A percentile compares a stretch with the other conserved stretches of the same genome.
These are phyloP conservation scores for Talaromyces sp. DNA, from an alignment of 2,329 filamentous ascomycete genomes.

Conservation along the genomic window DNA sequence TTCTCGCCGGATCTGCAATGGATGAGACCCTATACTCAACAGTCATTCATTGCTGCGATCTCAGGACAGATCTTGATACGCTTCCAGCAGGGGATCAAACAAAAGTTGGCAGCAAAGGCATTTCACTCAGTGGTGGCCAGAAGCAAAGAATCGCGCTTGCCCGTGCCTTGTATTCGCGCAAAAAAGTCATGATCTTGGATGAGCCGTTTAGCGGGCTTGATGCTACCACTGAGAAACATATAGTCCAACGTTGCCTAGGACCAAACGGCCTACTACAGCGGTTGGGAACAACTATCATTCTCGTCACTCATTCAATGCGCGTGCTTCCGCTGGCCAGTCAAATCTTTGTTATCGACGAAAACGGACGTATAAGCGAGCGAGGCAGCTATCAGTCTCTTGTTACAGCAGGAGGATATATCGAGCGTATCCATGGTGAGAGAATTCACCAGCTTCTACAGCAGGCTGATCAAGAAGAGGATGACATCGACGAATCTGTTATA, in stretches of 20 bases:
- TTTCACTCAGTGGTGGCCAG: conserved; percentile 76
- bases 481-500: background rate
- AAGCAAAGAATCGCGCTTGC: conserved; percentile 96
- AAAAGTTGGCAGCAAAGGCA: conserved; percentile 40
- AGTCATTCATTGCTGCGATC: background rate
- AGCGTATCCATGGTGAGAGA: conserved; percentile 17
- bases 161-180: conserved; percentile 80
- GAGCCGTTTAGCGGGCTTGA: conserved; percentile 92
- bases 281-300: background rate
- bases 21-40: background rate
- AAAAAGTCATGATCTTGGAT: conserved; percentile 85
- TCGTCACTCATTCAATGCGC: conserved; percentile 23
- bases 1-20: background rate
- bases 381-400: conserved; percentile 35
- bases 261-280: background rate
- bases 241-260: conserved; percentile 34
- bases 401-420: conserved; percentile 36
- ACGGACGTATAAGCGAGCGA: conserved; percentile 37
- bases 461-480: background rate
- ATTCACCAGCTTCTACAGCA: background rate
- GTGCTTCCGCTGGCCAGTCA: conserved; percentile 40
- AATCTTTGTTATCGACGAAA: conserved; percentile 35
- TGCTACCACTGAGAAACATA: conserved; percentile 90
- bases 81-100: background rate
- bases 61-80: background rate